Percentiles rank a stretch among this genome's conserved stretches.
phyloP scores from a whole-genome alignment of 2,329 filamentous ascomycete species.

The Diplodia intermedia region DNA sequence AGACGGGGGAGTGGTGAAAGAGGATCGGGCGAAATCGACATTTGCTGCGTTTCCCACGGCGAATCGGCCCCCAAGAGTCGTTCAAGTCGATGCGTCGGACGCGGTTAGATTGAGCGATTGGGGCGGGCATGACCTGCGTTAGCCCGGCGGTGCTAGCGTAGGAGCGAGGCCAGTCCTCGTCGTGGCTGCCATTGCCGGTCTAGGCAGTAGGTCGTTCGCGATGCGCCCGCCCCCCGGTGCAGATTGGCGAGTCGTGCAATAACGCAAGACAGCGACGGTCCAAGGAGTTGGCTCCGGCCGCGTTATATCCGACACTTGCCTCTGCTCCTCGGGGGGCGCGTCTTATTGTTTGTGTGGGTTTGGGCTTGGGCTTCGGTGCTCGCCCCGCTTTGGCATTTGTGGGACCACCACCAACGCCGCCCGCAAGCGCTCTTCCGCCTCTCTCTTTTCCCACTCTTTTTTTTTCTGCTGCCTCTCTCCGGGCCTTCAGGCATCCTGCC shows the following conservation, averaged over 20 bases:
- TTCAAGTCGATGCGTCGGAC: neutral
- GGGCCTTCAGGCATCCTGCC: neutral
- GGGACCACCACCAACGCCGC: too few species aligned
- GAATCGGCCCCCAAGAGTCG: neutral
- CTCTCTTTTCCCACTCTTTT: neutral
- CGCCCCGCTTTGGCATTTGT: constrained; percentile 2
- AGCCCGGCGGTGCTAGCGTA: neutral
- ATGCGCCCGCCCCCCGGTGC: neutral
- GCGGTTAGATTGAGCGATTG: constrained; percentile 3
- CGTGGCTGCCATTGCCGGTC: neutral
- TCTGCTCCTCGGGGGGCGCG: neutral
- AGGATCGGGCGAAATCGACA: neutral
- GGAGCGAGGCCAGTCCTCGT: too few species aligned
- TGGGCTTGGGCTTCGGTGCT: neutral
- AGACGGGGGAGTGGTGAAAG: neutral
- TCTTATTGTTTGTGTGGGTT: neutral
- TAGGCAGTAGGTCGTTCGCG: neutral
- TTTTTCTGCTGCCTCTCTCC: neutral
- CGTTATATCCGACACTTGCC: constrained; percentile 1
- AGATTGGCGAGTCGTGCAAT: neutral
- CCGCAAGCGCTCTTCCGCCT: neutral
- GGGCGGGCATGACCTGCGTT: constrained; percentile 12
- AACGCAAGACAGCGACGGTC: neutral
- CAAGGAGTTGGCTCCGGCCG: constrained; percentile 24
- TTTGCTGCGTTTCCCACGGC: too few species aligned